Evolutionary conservation across 768 basidiomycete genomes (phyloP).

Genomic region (Suillus hirtellus): DNA sequence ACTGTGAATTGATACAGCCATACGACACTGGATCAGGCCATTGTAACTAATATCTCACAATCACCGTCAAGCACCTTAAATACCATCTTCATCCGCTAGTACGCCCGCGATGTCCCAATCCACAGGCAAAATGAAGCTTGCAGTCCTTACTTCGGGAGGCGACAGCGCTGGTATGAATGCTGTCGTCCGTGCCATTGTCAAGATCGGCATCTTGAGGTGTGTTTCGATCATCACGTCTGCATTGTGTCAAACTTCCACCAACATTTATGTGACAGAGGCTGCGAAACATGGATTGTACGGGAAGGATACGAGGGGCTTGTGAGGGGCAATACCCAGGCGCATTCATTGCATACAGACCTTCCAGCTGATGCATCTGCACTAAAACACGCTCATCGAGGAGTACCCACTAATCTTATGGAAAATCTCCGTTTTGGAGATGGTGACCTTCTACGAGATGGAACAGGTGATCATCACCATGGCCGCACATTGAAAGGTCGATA

Average conservation of each 20-base stretch:
- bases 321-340: slow-evolving; percentile 69
- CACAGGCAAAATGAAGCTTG: slow-evolving; percentile 70
- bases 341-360: slow-evolving; percentile 27
- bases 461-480: slow-evolving; percentile 66
- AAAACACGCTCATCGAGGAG: slow-evolving; percentile 19
- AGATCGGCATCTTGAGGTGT: slow-evolving; percentile 87
- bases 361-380: slow-evolving; percentile 29
- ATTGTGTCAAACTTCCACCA: slow-evolving; percentile 10
- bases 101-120: slow-evolving; percentile 4
- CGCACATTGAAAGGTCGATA: slow-evolving; percentile 85
- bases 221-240: slow-evolving; percentile 24
- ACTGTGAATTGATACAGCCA: not conserved
- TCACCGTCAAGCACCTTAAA: slow-evolving; percentile 4
- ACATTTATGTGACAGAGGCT: slow-evolving; percentile 61
- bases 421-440: slow-evolving; percentile 87
- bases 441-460: slow-evolving; percentile 74
- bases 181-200: slow-evolving; percentile 90
- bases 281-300: slow-evolving; percentile 93
- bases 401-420: slow-evolving; percentile 49
- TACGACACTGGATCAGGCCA: slow-evolving; percentile 5
- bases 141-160: slow-evolving; percentile 93
- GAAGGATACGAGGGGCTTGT: slow-evolving; percentile 99
- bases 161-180: slow-evolving; percentile 99
- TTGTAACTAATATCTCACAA: slow-evolving; percentile 7
- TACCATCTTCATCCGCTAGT: not conserved